Base-by-base conservation (phyloP, 257 asterid genomes). In the Marsdenia floribunda region DNA sequence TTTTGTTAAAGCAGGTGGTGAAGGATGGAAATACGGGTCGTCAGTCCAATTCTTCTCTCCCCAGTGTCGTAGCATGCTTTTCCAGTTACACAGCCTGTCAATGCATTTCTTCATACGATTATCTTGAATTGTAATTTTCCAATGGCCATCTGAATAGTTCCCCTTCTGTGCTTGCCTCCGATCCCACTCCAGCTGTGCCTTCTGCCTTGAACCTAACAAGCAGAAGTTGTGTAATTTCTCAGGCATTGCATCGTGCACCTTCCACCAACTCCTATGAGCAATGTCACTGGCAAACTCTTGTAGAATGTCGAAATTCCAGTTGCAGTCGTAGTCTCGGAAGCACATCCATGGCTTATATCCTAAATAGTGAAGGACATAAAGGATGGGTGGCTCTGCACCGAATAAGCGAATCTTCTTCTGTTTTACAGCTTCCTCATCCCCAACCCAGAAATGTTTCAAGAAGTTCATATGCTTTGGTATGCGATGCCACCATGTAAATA, bases 331-430 rank as follows among this genome's bases (percentile, higher is more conserved):
- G 78, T 93, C 98, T 26, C 97, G 80, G 78, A 78, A 93, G 70
- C 98, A 93, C 86, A 86, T 72, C 97, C 98, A 93, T 18, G 98
- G 98, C 81, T 93, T 93, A 33, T 86, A 86, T 11, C 98, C 97
- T 2, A 93, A 60, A 78, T 89, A 93, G 74, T 93, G 98, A 0
- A 93, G 88, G 18, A 93, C 98, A 76, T 87, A 89, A 1, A 93
- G 93, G 13, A 87, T 19, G 0, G 98, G 96, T 6, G 98, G 97
- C 0, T 93, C 96, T 0, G 96, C 93, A 24, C 80, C 90, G 8
- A 93, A 93, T 15, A 93, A 87, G 0, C 74, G 50, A 10, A 75
- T 78, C 68, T 93, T 93, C 88, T 86, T 91, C 54, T 35, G 79
- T 78, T 80, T 91, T 18, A 86, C 90, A 3, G 3, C 70, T 38